Evolutionary conservation across 805 yeast species (phyloP).

Genomic region (Pichia manshurica): DNA sequence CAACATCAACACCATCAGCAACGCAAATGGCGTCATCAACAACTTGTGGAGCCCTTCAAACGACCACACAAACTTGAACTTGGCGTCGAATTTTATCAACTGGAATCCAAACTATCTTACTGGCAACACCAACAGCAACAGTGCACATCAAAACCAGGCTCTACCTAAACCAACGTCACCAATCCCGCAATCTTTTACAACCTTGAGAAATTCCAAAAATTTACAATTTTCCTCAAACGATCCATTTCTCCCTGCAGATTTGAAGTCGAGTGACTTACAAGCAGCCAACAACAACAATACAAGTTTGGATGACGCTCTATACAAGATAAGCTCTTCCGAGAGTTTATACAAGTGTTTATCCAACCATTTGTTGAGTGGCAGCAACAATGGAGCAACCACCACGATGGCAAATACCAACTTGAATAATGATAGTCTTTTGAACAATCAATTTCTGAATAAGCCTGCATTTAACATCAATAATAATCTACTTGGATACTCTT

Average conservation of each 20-base stretch:
- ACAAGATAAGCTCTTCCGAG: background rate
- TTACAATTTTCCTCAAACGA: conserved; percentile 2
- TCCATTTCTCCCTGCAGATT: conserved; percentile 7
- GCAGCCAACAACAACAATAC: no score
- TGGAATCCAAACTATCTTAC: conserved; percentile 11
- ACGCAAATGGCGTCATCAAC: background rate
- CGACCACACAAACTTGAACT: background rate
- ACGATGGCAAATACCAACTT: background rate
- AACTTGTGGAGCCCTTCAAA: background rate
- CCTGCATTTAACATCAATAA: background rate
- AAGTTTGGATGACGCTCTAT: background rate
- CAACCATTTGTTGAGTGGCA: background rate
- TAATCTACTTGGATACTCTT: background rate
- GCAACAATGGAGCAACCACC: background rate
- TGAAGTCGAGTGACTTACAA: background rate
- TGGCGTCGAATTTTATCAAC: background rate
- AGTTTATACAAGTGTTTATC: background rate
- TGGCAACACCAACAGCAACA: conserved; percentile 21
- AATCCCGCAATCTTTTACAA: conserved; percentile 4
- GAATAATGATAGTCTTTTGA: conserved; percentile 3
- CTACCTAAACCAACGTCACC: conserved; percentile 24
- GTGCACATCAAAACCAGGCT: conserved; percentile 20
- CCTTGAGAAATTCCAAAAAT: conserved; percentile 4
- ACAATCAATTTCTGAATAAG: conserved; percentile 9
- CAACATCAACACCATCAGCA: conserved; percentile 1